Base-by-base conservation (phyloP, 371 early-diverging fungal genomes). In the Mortierella sp. region DNA sequence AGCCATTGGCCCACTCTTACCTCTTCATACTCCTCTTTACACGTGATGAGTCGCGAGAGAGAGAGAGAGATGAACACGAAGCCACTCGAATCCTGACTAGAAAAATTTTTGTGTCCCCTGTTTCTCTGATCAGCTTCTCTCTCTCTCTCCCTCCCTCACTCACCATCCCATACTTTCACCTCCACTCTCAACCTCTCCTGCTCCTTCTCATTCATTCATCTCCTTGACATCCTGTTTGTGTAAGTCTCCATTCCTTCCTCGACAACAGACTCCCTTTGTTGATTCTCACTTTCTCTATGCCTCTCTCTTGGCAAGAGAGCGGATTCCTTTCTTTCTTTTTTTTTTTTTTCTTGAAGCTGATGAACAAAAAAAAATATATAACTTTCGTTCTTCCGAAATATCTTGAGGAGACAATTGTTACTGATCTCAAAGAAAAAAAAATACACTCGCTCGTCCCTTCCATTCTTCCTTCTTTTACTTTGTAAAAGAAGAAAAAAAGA, bases 341-440 rank as follows among this genome's bases (percentile, higher is more conserved):
- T 48, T 37, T 57, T 37, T 29, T 46, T 47, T 66, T 60, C 60
- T 60, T 52, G 37, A 57, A 62, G 2, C 61, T 69, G 75, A 75
- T 75, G 75, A 75, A 60, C 57, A 60, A 74, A 75, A 62, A 63
- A 69, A 69, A 70, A 52, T 51, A 57, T 28, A 72, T 72, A 72
- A 75, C 75, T 75, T 75, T 75, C 75, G 75, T 75, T 75, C 75
- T 75, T 75, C 75, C 70, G 69, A 75, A 61, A 65, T 59, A 75
- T 60, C 62, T 62, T 75, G 75, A 69, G 75, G 75, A 75, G 63
- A 62, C 52, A 64, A 29, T 57, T 14, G 29, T 28, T 26, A n/a
- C 57, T 57, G 57, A 57, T 57, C 55, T 72, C 73, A 69, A 69
- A 69, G 29, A 61, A 62, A 43, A 62, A 44, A 69, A 56, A 4